Base-by-base conservation (phyloP, 805 yeast genomes). In the Teunomyces cretensis region DNA sequence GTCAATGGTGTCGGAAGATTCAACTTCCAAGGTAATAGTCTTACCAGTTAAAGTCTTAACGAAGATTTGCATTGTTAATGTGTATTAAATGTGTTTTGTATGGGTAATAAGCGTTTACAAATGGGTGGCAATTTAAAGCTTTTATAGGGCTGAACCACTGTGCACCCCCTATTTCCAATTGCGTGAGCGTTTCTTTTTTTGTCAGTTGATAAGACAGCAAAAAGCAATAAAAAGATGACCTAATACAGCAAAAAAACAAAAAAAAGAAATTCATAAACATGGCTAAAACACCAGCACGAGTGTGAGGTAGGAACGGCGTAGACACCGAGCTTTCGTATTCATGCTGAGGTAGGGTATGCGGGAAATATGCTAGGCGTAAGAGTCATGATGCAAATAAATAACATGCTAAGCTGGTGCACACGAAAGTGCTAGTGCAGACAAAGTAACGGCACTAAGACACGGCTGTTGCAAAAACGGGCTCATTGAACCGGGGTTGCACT, bases 21-120 rank as follows among this genome's bases (percentile, higher is more conserved):
- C 97, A 72, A 90, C 97, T 83, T 90, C 97, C 68, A 90, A 86
- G 84, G 97, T 87, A 79, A 94, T 92, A 70, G 98, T 85, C 89
- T 92, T 92, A 80, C 98, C 98, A 65, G 98, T 91, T 73, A 94
- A 84, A 80, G 99, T 92, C 81, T 92, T 94, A 78, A 94, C 97
- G 80, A 94, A 92, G 81, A 92, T 91, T 82, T 88, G 94, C 95
- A 87, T 86, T 60, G 62, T 60, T 53, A 51, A 60, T 63, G 66
- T 53, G 68, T 70, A 67, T 58, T 48, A 49, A 49, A 60, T 72
- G 75, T 75, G 70, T 71, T n/a, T 74, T 70, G 68, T 69, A 74
- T 65, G 67, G 68, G 74, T 74, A 47, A 13, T 12, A 9, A 33
- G 15, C n/a, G 13, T 33, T 24, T 33, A 41, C 33, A 41, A 40